Evolutionary conservation across 2,329 filamentous ascomycete species (phyloP).

Genomic region (Drechslerella stenobrocha): DNA sequence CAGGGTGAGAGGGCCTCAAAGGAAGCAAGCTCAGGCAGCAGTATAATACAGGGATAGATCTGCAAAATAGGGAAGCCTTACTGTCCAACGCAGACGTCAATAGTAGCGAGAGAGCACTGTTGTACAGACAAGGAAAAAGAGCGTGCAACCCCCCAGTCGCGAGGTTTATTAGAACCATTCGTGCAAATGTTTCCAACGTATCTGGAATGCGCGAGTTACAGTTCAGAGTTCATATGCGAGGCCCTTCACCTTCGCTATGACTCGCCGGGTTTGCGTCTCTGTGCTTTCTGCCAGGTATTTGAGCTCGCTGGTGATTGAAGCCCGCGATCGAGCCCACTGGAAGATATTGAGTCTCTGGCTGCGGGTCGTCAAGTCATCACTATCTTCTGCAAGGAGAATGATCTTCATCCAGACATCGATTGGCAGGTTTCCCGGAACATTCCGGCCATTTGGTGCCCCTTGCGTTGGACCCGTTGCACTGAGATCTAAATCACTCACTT

Average conservation of each 20-base stretch:
- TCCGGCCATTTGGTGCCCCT: background rate
- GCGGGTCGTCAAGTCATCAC: constrained; percentile 19
- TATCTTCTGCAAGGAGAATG: constrained; percentile 34
- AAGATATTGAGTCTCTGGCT: constrained; percentile 45
- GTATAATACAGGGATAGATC: background rate
- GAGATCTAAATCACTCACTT: constrained; percentile 9
- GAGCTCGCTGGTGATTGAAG: constrained; percentile 22
- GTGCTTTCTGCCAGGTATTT: constrained; percentile 37
- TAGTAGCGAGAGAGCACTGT: background rate
- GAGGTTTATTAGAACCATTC: no score
- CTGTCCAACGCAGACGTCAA: background rate
- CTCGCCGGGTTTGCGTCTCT: constrained; percentile 29
- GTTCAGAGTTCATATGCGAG: constrained; percentile 44
- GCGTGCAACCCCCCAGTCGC: background rate
- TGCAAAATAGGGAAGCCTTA: background rate
- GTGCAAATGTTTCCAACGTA: no score
- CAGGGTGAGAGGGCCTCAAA: no score
- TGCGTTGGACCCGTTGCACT: background rate
- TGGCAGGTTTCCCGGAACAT: constrained; percentile 29
- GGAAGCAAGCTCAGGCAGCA: background rate
- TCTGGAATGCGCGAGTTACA: no score
- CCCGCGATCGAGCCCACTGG: constrained; percentile 31
- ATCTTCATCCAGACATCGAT: constrained; percentile 39
- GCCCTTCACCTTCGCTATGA: constrained; percentile 45
- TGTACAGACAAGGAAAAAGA: background rate